phyloP scores from a whole-genome alignment of 352 stramenopile genomes.

The Phytophthora aleatoria region DNA sequence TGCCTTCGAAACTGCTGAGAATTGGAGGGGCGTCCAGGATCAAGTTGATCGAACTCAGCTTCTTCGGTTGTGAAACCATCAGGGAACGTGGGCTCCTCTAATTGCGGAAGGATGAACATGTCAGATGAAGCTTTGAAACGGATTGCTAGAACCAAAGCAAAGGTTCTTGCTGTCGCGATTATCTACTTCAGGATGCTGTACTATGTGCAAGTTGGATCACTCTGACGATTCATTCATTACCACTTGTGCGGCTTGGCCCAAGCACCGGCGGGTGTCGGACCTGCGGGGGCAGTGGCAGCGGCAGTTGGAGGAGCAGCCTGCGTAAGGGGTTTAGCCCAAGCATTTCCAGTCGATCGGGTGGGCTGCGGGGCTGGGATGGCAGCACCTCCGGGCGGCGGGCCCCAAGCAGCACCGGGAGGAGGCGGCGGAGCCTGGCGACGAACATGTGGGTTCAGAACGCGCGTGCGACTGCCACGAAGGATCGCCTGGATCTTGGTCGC shows the following conservation, averaged over 20 bases:
- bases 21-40: slow-evolving; percentile 9
- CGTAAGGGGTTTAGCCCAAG: slow-evolving; percentile 38
- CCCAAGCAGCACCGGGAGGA: slow-evolving; percentile 42
- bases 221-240: slow-evolving; percentile 16
- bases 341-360: slow-evolving; percentile 27
- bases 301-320: slow-evolving; percentile 16
- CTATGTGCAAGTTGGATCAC: slow-evolving; percentile 5
- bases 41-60: slow-evolving; percentile 7
- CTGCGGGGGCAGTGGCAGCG: slow-evolving; percentile 6
- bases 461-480: slow-evolving; percentile 51
- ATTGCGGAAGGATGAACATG: slow-evolving; percentile 13
- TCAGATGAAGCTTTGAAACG: slow-evolving; percentile 19
- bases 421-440: slow-evolving; percentile 37
- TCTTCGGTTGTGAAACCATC: slow-evolving; percentile 46
- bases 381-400: slow-evolving; percentile 41
- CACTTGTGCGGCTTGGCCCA: slow-evolving; percentile 78
- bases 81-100: slow-evolving; percentile 3
- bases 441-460: slow-evolving; percentile 36
- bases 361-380: slow-evolving; percentile 21
- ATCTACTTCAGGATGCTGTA: slow-evolving; percentile 25
- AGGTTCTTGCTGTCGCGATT: slow-evolving; percentile 9
- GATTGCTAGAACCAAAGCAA: slow-evolving; percentile 4
- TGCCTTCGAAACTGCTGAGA: slow-evolving; percentile 26
- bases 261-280: slow-evolving; percentile 34
- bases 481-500: slow-evolving; percentile 79